Evolutionary conservation across 2,329 filamentous ascomycete genomes (phyloP).

Genomic region (Biscogniauxia mediterranea): DNA sequence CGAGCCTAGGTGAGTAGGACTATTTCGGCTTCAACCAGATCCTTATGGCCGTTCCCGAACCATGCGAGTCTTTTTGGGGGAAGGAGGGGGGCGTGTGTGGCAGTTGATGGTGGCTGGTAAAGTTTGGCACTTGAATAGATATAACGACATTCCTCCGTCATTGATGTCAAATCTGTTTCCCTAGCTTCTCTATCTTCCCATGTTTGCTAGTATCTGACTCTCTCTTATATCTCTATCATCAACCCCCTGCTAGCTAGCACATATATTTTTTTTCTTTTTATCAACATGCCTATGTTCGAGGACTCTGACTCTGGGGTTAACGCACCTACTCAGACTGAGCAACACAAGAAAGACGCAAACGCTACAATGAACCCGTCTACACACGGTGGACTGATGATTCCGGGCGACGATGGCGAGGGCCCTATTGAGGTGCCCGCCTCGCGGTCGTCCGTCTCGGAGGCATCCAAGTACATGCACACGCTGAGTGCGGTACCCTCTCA

Average conservation of each 20-base stretch:
- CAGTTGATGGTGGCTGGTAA: background rate
- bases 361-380: constrained; percentile 31
- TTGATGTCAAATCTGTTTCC: constrained; percentile 1
- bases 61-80: background rate
- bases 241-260: background rate
- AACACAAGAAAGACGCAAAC: constrained; percentile 20
- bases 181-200: background rate
- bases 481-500: constrained; percentile 66
- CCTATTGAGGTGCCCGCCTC: constrained; percentile 70
- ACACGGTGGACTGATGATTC: constrained; percentile 36
- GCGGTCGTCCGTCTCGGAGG: constrained; percentile 66
- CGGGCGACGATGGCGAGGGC: constrained; percentile 44
- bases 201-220: constrained; percentile 11
- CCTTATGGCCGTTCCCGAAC: background rate
- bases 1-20: background rate
- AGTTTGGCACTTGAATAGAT: constrained; percentile 11
- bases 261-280: constrained; percentile 12
- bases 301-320: constrained; percentile 53
- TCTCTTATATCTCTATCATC: constrained; percentile 1
- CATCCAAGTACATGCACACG: constrained; percentile 69
- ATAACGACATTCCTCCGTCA: constrained; percentile 19
- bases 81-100: background rate
- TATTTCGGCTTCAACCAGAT: background rate
- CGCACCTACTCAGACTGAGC: constrained; percentile 22
- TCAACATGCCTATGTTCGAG: constrained; percentile 59